Evolutionary conservation across 1,139 yeast genomes (phyloP).

Genomic region (Saccharomyces hybrid): DNA sequence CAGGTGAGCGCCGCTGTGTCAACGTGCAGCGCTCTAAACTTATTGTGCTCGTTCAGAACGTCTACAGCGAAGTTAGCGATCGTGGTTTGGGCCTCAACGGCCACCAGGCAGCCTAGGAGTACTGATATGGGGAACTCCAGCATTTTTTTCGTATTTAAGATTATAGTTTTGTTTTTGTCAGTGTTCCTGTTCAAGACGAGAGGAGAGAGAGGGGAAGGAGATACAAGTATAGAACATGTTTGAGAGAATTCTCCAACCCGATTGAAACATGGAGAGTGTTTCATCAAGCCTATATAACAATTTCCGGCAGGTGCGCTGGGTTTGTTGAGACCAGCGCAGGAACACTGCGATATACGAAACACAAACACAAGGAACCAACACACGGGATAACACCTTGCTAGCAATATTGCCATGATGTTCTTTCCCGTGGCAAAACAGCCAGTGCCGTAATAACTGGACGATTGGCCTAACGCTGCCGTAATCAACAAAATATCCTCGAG

Average conservation of each 20-base stretch:
- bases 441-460: no score
- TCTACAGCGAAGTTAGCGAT: background rate
- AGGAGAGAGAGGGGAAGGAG: no score
- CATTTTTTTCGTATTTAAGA: constrained; percentile 4
- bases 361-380: background rate
- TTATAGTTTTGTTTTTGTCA: background rate
- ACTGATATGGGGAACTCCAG: constrained; percentile 13
- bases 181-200: no score
- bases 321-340: background rate
- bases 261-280: background rate
- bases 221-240: background rate
- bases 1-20: constrained; percentile 54
- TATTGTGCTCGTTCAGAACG: constrained; percentile 57
- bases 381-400: background rate
- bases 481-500: background rate
- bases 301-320: background rate
- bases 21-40: constrained; percentile 54
- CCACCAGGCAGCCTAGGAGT: constrained; percentile 8
- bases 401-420: background rate
- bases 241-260: background rate
- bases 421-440: no score
- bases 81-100: background rate
- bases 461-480: background rate
- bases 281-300: background rate
- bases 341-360: background rate